A percentile compares a stretch with the other conserved stretches of the same genome.
Evolutionary conservation across 495 filamentous ascomycete genomes (phyloP).

Genomic region (Podospora anserina): DNA sequence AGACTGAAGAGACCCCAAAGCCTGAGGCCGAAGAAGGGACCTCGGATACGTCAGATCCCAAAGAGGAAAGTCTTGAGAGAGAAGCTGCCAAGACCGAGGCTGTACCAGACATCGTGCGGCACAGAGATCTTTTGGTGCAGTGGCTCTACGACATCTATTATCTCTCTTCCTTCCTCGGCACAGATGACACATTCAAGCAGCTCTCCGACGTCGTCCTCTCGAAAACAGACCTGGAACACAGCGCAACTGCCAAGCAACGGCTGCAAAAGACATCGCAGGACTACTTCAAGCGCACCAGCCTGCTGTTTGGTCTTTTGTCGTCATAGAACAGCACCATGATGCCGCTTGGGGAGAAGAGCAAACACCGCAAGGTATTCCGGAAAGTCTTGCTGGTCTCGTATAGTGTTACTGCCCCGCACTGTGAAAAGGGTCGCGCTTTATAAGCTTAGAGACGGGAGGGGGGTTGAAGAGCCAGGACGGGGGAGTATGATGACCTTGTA

Average conservation of each 20-base stretch:
- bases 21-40: conserved; percentile 26
- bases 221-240: conserved; percentile 45
- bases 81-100: conserved; percentile 17
- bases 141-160: conserved; percentile 75
- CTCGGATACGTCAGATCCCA: conserved; percentile 5
- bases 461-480: no score
- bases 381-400: no score
- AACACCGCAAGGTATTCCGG: no score
- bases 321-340: conserved; percentile 19
- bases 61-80: conserved; percentile 8
- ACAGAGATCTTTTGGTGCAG: conserved; percentile 62
- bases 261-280: conserved; percentile 59
- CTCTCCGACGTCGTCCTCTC: conserved; percentile 46
- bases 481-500: no score
- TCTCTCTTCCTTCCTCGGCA: conserved; percentile 47
- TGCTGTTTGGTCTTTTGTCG: conserved; percentile 62
- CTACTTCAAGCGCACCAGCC: conserved; percentile 75
- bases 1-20: conserved; percentile 27
- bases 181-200: conserved; percentile 41
- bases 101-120: conserved; percentile 23
- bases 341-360: no score
- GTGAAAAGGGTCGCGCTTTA: no score
- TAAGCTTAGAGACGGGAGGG: no score
- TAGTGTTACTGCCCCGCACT: no score
- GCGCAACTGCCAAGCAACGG: conserved; percentile 40